phyloP scores from a whole-genome alignment of 2,329 filamentous ascomycete species.

The Diaporthe amygdali region DNA sequence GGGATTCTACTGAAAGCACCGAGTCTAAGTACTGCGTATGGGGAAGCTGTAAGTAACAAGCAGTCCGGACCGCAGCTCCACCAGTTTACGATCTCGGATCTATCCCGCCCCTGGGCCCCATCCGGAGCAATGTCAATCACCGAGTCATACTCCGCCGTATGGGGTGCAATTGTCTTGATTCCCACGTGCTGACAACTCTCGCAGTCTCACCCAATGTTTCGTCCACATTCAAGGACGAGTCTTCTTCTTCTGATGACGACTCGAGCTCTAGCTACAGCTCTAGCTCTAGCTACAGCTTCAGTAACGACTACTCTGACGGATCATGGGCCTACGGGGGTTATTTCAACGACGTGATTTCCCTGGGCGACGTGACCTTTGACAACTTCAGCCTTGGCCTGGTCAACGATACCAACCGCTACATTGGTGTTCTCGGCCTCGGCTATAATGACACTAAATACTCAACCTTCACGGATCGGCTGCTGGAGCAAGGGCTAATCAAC shows the following conservation, averaged over 20 bases:
- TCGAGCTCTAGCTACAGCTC: not conserved
- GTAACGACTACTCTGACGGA: slow-evolving; percentile 19
- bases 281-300: slow-evolving; percentile 24
- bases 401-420: slow-evolving; percentile 20
- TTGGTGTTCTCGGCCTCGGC: slow-evolving; percentile 37
- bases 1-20: not conserved
- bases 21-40: slow-evolving; percentile 26
- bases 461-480: slow-evolving; percentile 34
- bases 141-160: not conserved
- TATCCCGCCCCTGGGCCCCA: not conserved
- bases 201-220: slow-evolving; percentile 27
- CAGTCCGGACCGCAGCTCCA: not conserved
- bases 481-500: slow-evolving; percentile 33
- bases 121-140: not conserved
- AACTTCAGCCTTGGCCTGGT: slow-evolving; percentile 36
- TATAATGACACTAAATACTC: slow-evolving; percentile 28
- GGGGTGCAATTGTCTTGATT: not conserved
- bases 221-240: slow-evolving; percentile 29
- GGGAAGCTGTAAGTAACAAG: slow-evolving; percentile 29
- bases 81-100: not conserved
- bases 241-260: slow-evolving; percentile 6
- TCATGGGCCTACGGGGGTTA: slow-evolving; percentile 29
- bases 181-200: slow-evolving; percentile 12
- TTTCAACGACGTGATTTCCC: slow-evolving; percentile 34
- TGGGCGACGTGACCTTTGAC: slow-evolving; percentile 32